Evolutionary conservation across 768 basidiomycete genomes (phyloP).

Genomic region (Russula vinacea): DNA sequence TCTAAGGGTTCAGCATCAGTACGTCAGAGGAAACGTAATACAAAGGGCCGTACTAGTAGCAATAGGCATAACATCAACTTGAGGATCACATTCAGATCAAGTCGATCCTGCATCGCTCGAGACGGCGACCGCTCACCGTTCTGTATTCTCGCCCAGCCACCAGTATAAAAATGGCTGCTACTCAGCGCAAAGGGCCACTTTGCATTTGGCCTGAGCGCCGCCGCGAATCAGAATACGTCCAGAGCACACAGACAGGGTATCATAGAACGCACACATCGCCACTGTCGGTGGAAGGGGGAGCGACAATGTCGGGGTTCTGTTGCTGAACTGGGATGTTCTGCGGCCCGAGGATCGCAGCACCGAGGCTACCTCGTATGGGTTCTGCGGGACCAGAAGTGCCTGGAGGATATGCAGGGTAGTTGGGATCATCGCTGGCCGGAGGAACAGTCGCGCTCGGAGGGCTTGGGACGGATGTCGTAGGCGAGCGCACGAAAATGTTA

Average conservation of each 20-base stretch:
- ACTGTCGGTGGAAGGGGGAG: conserved; percentile 60
- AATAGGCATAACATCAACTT: conserved; percentile 49
- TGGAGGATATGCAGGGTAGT: conserved; percentile 30
- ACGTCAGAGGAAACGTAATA: not conserved
- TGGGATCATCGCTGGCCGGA: conserved; percentile 35
- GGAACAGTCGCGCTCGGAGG: conserved; percentile 30
- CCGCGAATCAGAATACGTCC: not conserved
- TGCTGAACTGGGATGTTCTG: conserved; percentile 53
- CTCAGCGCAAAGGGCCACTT: conserved; percentile 59
- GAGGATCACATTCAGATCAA: conserved; percentile 6
- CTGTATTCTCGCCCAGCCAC: conserved; percentile 60
- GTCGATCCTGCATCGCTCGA: not conserved
- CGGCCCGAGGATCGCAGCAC: conserved; percentile 52
- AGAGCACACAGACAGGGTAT: not conserved
- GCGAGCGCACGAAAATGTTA: too few species aligned
- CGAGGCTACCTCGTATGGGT: conserved; percentile 46
- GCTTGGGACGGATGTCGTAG: not conserved
- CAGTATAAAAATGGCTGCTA: conserved; percentile 53
- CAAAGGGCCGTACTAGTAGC: conserved; percentile 41
- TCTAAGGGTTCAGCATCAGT: conserved; percentile 10
- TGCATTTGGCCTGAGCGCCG: conserved; percentile 42
- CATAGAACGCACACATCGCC: conserved; percentile 43
- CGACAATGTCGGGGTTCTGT: conserved; percentile 55
- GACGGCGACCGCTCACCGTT: conserved; percentile 39
- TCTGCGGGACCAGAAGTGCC: conserved; percentile 36